Base-by-base conservation (phyloP, 2,329 filamentous ascomycete species). In the Aureobasidium sp. region DNA sequence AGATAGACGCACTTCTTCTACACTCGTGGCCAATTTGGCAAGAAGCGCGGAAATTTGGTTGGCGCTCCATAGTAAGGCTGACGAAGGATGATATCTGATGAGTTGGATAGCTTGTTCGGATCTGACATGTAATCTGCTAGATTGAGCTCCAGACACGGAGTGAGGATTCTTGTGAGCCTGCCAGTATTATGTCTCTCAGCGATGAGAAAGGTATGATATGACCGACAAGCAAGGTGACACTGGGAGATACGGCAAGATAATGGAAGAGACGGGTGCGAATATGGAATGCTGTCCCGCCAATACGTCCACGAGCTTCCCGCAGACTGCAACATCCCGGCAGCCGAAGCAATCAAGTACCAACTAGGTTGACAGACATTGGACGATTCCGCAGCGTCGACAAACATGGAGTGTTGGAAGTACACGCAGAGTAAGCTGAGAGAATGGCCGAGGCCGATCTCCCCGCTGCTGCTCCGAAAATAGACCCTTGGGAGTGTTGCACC, bases 1-100 rank as follows among this genome's bases (percentile, higher is more conserved):
- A 75, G 64, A 75, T 73, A 7, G 71, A 74, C 27, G 69, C 67
- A 64, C 68, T 72, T 47, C 71, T 66, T 61, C 71, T 63, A 24
- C 49, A 39, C 4, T 61, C 37, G 22, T 31, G 15, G 15, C 56
- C 47, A 22, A 44, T 29, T 14, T 53, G 59, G 40, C 35, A 19
- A 12, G 45, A 27, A 27, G 35, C 12, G 17, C 24, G 24, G 15
- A 24, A 12, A 19, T 42, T 39, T 19, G 19, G 15, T 35, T 33
- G 29, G 39, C 12, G 22, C n/a, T 47, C 42, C 54, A 58, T 58
- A 15, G 17, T 33, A n/a, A 57, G 27, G 50, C 22, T 54, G 40
- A 45, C 40, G 37, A 31, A 35, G 19, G 39, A 22, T 42, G 40
- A 45, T 12, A 31, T 14, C 27, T 9, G 40, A 12, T 33, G 27